These are phyloP conservation scores for Usnea hakonensis DNA, from an alignment of 495 filamentous ascomycete genomes.

Conservation along the genomic window DNA sequence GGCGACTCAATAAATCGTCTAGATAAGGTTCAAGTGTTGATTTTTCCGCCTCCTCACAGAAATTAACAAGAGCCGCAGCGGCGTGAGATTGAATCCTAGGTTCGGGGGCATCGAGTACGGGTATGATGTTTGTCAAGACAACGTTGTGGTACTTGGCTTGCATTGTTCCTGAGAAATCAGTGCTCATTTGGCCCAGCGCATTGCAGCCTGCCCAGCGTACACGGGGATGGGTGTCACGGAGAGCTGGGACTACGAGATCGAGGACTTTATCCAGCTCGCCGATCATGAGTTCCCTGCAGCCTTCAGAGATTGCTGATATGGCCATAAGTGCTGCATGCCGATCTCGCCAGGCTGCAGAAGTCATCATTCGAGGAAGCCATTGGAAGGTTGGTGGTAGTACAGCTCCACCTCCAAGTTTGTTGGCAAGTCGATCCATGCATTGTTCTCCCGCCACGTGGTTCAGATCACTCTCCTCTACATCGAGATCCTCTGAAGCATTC, in stretches of 20 bases:
- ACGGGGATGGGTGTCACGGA: conserved; percentile 86
- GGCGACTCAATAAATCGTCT: conserved; percentile 70
- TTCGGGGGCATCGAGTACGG: conserved; percentile 81
- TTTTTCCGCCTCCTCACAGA: conserved; percentile 98
- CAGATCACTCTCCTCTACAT: conserved; percentile 89
- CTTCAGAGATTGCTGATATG: conserved; percentile 97
- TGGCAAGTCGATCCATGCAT: conserved; percentile 95
- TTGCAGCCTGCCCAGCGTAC: conserved; percentile 98
- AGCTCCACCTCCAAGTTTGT: conserved; percentile 84
- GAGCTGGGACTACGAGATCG: conserved; percentile 82
- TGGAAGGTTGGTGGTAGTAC: conserved; percentile 89
- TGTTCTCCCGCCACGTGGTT: conserved; percentile 99
- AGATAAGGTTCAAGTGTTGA: conserved; percentile 88
- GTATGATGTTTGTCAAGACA: conserved; percentile 84
- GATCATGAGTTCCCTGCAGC: conserved; percentile 92
- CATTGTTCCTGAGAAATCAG: conserved; percentile 98
- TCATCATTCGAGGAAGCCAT: conserved; percentile 98
- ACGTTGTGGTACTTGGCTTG: conserved; percentile 86
- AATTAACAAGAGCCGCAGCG: conserved; percentile 95
- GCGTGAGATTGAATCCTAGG: conserved; percentile 95
- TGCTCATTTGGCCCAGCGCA: conserved; percentile 99
- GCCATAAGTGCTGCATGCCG: conserved; percentile 98
- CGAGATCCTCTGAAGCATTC: conserved; percentile 88
- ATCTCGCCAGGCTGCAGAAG: conserved; percentile 88
- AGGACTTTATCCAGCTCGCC: conserved; percentile 89